Conservation (phyloP, 2,329 filamentous ascomycete species). For the Diplodia scrobiculata region DNA sequence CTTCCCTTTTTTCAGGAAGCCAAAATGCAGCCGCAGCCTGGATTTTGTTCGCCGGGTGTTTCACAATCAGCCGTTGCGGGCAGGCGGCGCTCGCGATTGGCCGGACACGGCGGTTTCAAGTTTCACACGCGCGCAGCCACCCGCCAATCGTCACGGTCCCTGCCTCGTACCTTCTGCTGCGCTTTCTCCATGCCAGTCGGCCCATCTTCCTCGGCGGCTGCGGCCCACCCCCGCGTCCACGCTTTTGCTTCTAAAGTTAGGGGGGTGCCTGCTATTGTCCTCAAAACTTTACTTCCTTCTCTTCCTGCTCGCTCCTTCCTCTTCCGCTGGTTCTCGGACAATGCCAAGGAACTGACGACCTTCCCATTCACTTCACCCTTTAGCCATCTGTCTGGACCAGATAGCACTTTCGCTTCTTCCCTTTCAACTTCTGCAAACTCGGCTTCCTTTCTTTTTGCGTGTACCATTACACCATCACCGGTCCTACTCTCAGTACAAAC, state of each 20-base stretch:
- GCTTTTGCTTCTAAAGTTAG: background rate
- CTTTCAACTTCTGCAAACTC: background rate
- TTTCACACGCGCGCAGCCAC: conserved; percentile 9
- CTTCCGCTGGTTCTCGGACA: background rate
- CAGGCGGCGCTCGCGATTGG: background rate
- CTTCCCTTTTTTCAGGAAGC: conserved; percentile 4
- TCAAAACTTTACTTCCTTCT: background rate
- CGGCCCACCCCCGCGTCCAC: background rate
- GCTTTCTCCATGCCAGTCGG: background rate
- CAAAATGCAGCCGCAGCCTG: background rate
- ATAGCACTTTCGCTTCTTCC: conserved; percentile 6
- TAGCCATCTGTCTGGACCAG: conserved; percentile 3
- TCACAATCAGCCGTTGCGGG: background rate
- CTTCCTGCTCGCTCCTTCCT: background rate
- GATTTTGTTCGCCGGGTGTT: background rate
- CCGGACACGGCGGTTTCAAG: background rate
- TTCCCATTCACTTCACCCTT: background rate
- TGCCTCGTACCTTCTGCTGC: background rate
- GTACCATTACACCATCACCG: background rate
- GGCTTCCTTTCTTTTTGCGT: background rate
- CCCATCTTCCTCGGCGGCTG: background rate
- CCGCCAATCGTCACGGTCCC: background rate
- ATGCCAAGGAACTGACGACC: background rate
- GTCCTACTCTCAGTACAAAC: too few relatives aligned
- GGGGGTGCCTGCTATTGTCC: conserved; percentile 1